Evolutionary conservation across 2,329 filamentous ascomycete species (phyloP).

Genomic region (Venturiaceae sp.): DNA sequence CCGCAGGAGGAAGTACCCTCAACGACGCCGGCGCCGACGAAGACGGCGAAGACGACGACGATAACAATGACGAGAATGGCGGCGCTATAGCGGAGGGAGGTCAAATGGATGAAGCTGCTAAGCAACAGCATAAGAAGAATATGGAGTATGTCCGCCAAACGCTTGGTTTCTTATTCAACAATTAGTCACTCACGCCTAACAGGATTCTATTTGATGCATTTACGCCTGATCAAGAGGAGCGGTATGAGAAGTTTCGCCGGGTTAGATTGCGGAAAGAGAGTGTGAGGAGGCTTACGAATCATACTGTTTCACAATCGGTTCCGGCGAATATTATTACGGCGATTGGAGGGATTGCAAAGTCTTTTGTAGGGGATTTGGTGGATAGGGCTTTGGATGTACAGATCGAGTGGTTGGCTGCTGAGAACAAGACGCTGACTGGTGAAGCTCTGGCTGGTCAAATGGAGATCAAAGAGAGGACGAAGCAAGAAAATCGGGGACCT

Average conservation of each 20-base stretch:
- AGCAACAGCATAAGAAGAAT: slow-evolving; percentile 56
- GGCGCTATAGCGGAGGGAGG: slow-evolving; percentile 39
- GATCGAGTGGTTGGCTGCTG: slow-evolving; percentile 55
- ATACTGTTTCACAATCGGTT: slow-evolving; percentile 70
- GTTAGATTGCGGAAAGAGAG: slow-evolving; percentile 59
- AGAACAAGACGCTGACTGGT: slow-evolving; percentile 30
- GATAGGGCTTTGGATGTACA: slow-evolving; percentile 63
- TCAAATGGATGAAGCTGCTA: slow-evolving; percentile 45
- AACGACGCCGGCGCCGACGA: slow-evolving; percentile 30
- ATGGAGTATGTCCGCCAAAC: slow-evolving; percentile 32
- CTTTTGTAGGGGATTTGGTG: slow-evolving; percentile 68
- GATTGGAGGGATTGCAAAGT: slow-evolving; percentile 67
- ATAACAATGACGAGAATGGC: slow-evolving; percentile 41
- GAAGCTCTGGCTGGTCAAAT: neutral
- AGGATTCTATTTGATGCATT: slow-evolving; percentile 55
- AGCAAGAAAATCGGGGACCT: slow-evolving; percentile 40
- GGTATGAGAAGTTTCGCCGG: slow-evolving; percentile 62
- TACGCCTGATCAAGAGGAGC: slow-evolving; percentile 54
- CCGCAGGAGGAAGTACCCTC: slow-evolving; percentile 12
- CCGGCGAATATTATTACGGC: slow-evolving; percentile 63
- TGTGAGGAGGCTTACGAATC: slow-evolving; percentile 68
- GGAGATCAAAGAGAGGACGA: slow-evolving; percentile 4
- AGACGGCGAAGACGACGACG: slow-evolving; percentile 49
- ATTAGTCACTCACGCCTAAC: neutral
- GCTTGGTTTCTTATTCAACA: neutral